These are phyloP conservation scores for Coniochaeta hoffmannii DNA, from an alignment of 2,329 filamentous ascomycete genomes.

Conservation along the genomic window DNA sequence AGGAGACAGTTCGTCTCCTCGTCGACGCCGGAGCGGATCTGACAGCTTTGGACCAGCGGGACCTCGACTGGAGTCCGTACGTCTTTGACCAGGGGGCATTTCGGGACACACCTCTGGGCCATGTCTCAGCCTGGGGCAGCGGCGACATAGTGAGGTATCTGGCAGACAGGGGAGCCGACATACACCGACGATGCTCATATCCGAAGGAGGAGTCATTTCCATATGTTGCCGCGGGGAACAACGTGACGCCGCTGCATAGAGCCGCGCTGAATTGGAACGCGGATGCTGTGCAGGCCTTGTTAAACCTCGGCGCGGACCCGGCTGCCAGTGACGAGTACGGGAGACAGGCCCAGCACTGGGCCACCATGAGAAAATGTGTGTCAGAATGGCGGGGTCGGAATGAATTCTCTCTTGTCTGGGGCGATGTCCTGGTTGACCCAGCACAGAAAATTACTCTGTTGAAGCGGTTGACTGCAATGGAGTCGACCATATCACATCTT, in stretches of 20 bases:
- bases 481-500: not conserved
- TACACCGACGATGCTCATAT: not conserved
- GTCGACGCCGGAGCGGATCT: not conserved
- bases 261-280: not conserved
- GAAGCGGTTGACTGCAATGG: not conserved
- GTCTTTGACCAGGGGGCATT: not conserved
- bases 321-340: not conserved
- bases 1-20: not conserved
- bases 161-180: not conserved
- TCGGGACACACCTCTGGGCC: not conserved
- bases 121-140: not conserved
- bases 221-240: not conserved
- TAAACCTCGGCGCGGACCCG: not conserved
- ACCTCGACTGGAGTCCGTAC: not conserved
- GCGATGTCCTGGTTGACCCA: not conserved
- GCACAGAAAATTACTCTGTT: not conserved
- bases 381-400: not conserved
- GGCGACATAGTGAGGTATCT: not conserved
- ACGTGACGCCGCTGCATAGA: not conserved
- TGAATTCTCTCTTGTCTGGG: not conserved
- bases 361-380: not conserved
- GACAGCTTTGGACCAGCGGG: not conserved
- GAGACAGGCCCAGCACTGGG: not conserved
- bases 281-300: not conserved
- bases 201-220: not conserved